Conservation (phyloP, 495 filamentous ascomycete genomes). For the Penicillium dipodomyicola region DNA sequence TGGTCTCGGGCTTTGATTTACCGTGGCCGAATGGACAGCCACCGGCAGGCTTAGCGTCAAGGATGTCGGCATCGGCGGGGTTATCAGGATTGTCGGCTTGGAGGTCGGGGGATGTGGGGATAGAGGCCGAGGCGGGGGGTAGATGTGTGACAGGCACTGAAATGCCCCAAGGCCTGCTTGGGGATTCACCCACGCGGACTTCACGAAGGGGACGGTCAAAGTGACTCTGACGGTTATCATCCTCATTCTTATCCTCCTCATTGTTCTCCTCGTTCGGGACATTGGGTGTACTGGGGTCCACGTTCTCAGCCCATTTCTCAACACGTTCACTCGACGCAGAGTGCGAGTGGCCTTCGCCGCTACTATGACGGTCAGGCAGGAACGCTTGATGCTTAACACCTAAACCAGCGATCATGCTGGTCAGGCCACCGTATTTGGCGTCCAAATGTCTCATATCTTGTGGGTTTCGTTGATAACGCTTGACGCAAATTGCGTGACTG, state of each 20-base stretch:
- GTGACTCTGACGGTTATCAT: constrained; percentile 49
- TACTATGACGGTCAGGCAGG: constrained; percentile 61
- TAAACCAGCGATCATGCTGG: constrained; percentile 85
- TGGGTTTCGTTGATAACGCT: constrained; percentile 78
- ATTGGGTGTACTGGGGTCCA: constrained; percentile 44
- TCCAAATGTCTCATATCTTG: constrained; percentile 80
- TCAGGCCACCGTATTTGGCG: constrained; percentile 85
- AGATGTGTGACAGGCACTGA: constrained; percentile 60
- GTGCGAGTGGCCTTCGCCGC: constrained; percentile 24
- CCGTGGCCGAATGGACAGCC: constrained; percentile 53
- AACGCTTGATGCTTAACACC: constrained; percentile 79
- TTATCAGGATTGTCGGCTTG: constrained; percentile 20
- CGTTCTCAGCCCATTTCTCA: constrained; percentile 75
- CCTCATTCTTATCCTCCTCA: constrained; percentile 30
- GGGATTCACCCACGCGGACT: constrained; percentile 82
- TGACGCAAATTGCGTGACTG: constrained; percentile 86
- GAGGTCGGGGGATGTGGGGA: constrained; percentile 18
- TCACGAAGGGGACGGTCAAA: constrained; percentile 83
- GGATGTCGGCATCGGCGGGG: constrained; percentile 4
- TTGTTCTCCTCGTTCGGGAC: constrained; percentile 36
- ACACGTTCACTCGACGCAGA: constrained; percentile 60
- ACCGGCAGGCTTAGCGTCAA: constrained; percentile 29
- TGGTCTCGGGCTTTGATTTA: constrained; percentile 24
- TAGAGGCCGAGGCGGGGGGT: constrained; percentile 22
- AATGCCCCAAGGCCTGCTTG: constrained; percentile 89